phyloP scores from a whole-genome alignment of 2,329 filamentous ascomycete genomes.

The Fusarium veterinarium region DNA sequence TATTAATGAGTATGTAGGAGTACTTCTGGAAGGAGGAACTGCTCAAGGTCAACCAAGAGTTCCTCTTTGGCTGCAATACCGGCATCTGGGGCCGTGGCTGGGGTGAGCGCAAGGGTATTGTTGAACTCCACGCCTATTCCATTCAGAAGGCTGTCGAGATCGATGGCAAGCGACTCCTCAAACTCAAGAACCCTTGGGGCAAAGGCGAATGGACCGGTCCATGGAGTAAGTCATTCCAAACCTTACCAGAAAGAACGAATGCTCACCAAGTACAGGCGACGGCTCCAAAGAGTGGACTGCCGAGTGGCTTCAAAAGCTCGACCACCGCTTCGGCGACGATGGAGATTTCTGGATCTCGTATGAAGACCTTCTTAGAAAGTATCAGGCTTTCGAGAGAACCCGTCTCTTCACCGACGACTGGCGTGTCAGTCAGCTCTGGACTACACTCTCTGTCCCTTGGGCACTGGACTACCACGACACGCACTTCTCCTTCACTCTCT shows the following conservation, averaged over 20 bases:
- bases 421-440: slow-evolving; percentile 61
- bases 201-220: slow-evolving; percentile 83
- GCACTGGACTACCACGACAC: slow-evolving; percentile 64
- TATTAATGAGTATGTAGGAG: slow-evolving; percentile 40
- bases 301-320: slow-evolving; percentile 78
- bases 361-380: slow-evolving; percentile 68
- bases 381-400: slow-evolving; percentile 68
- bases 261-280: slow-evolving; percentile 60
- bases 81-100: slow-evolving; percentile 51
- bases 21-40: slow-evolving; percentile 83
- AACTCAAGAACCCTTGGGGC: slow-evolving; percentile 83
- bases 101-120: slow-evolving; percentile 65
- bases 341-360: slow-evolving; percentile 74
- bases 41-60: slow-evolving; percentile 81
- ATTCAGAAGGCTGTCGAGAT: slow-evolving; percentile 69
- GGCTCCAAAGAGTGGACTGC: slow-evolving; percentile 87
- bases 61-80: slow-evolving; percentile 73
- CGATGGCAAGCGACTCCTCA: slow-evolving; percentile 70
- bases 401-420: slow-evolving; percentile 68
- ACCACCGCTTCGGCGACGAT: slow-evolving; percentile 81
- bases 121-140: slow-evolving; percentile 70
- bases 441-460: slow-evolving; percentile 67
- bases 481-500: slow-evolving; percentile 63
- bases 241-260: fast-evolving
- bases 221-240: slow-evolving; percentile 65